Evolutionary conservation across 768 basidiomycete species (phyloP), one percentile per base, ranked within the genome.

Genomic region (Calocybe gangraenosa): DNA sequence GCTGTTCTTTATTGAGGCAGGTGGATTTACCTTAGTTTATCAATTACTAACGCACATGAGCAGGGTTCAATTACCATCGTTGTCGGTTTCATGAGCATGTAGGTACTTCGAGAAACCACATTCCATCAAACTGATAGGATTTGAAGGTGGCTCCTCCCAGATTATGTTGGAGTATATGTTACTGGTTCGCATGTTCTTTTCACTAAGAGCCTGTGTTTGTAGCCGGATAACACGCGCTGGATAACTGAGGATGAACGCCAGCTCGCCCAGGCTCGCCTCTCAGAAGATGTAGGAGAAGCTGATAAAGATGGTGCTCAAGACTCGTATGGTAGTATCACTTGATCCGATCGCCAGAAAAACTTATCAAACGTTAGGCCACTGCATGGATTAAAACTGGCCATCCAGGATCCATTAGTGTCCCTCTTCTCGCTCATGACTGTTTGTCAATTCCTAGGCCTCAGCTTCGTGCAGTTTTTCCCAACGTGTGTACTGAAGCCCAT

Each of bases 1-100:
- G 84, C 52, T 87, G 30, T 87, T 87, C 58, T 82, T 74, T 57
- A 82, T 85, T 34, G 85, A 83, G 69, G 82, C 75, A 59, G 42
- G n/a, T 17, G 19, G 21, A 30, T 32, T 47, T n/a, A 7, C n/a
- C 34, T 35, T n/a, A 6, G 32, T 18, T 8, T 42, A 30, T 15
- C 42, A 36, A 35, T 35, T 44, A 14, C 17, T 37, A 9, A 19
- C n/a, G n/a, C n/a, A n/a, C n/a, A 35, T 44, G 19, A 35, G n/a
- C n/a, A 87, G 76, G 86, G 86, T 4, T 66, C 76, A 0, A 70
- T 84, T 8, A 87, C 83, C 0, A 76, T 87, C 50, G 56, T 68
- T 37, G 56, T 85, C 37, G 83, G 82, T 1, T 59, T 84, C 21
- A 45, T 18, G 14, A n/a, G 14, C 34, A 35, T 35, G 34, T 35